phyloP scores from a whole-genome alignment of 164 flowering plant genomes.

The Sextonia rubra region DNA sequence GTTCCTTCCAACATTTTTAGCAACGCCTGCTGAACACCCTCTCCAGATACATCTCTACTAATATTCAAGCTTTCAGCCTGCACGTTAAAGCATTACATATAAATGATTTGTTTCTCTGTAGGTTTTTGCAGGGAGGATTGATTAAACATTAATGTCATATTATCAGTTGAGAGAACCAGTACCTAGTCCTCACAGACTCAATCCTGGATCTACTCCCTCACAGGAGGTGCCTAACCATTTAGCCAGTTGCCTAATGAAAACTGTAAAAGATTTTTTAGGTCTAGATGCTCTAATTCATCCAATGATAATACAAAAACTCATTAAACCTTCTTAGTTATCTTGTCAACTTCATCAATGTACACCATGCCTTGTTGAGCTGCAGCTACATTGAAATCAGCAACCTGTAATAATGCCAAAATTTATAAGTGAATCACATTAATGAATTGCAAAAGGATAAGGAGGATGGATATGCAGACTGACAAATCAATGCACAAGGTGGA shows the following conservation, averaged over 20 bases:
- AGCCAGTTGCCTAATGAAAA: no score
- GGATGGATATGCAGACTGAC: not conserved
- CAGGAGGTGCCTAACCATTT: no score
- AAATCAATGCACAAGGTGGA: not conserved
- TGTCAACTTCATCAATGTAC: slow-evolving; percentile 99
- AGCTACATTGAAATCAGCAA: slow-evolving; percentile 90
- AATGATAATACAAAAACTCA: not conserved
- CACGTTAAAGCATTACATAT: slow-evolving; percentile 9
- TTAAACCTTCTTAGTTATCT: slow-evolving; percentile 91
- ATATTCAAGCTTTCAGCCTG: slow-evolving; percentile 91
- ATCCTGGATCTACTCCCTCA: no score
- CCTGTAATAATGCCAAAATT: slow-evolving; percentile 33
- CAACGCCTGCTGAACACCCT: slow-evolving; percentile 97
- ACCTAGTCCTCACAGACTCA: no score
- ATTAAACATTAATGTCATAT: no score
- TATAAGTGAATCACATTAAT: not conserved
- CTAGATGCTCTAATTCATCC: not conserved
- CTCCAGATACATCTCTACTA: slow-evolving; percentile 98
- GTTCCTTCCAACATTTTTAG: slow-evolving; percentile 99
- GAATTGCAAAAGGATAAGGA: not conserved
- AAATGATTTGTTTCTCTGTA: no score
- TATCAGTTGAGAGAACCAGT: no score
- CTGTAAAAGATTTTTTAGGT: not conserved
- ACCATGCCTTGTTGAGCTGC: slow-evolving; percentile 99
- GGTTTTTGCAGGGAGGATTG: no score